A percentile compares a stretch with the other conserved stretches of the same genome.
Conservation (phyloP, 352 stramenopile genomes). For the Pythium diclinum region DNA sequence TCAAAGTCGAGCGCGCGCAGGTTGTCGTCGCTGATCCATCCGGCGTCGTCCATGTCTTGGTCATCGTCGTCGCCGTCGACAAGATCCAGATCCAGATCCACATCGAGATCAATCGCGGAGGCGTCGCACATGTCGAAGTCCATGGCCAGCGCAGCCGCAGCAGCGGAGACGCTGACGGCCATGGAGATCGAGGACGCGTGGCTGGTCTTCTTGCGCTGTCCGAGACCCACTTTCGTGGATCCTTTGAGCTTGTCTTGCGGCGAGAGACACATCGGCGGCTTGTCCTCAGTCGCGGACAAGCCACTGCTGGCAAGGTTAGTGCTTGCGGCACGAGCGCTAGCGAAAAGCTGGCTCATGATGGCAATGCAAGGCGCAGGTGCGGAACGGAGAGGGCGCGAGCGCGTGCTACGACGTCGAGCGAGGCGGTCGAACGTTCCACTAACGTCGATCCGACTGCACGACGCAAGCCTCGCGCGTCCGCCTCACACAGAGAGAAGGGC, state of each 20-base stretch:
- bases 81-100: constrained; percentile 19
- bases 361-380: background rate
- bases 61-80: constrained; percentile 14
- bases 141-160: background rate
- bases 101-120: no score
- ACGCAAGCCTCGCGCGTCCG: constrained; percentile 17
- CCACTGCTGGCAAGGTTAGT: constrained; percentile 7
- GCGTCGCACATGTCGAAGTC: constrained; percentile 8
- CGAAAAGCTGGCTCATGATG: constrained; percentile 10
- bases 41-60: constrained; percentile 32
- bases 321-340: background rate
- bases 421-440: constrained; percentile 19
- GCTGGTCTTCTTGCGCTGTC: constrained; percentile 36
- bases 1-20: constrained; percentile 70
- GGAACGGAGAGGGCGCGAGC: constrained; percentile 2
- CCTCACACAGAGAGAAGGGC: constrained; percentile 1
- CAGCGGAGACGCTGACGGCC: background rate
- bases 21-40: constrained; percentile 81
- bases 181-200: constrained; percentile 2
- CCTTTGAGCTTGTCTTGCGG: constrained; percentile 66
- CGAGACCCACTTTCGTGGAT: constrained; percentile 19
- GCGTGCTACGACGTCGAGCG: constrained; percentile 19
- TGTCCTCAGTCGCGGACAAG: constrained; percentile 45
- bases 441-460: constrained; percentile 22
- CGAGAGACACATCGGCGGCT: constrained; percentile 60